A percentile compares a stretch with the other conserved stretches of the same genome.
Evolutionary conservation across 2,329 filamentous ascomycete species (phyloP).

Genomic region (Colletotrichum lini): DNA sequence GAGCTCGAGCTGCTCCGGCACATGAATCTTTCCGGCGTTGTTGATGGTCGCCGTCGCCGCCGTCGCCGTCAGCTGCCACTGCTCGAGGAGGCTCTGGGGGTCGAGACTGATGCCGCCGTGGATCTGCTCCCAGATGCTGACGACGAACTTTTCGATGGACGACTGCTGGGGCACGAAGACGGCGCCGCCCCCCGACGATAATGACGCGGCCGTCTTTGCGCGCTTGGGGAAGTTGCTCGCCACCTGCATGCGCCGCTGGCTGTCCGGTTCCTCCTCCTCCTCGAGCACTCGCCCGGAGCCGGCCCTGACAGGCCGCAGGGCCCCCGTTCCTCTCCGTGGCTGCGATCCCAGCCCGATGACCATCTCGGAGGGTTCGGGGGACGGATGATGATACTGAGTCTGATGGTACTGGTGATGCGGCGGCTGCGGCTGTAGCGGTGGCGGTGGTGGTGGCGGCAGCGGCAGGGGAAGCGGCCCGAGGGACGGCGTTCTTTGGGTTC

Average conservation of each 20-base stretch:
- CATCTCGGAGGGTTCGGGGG: too few species aligned
- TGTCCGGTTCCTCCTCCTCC: constrained; percentile 31
- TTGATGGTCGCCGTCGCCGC: constrained; percentile 43
- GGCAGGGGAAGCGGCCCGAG: neutral
- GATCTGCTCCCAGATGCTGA: constrained; percentile 53
- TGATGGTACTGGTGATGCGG: too few species aligned
- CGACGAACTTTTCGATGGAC: constrained; percentile 50
- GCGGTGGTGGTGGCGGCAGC: too few species aligned
- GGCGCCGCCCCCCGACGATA: constrained; percentile 5
- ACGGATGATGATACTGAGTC: too few species aligned
- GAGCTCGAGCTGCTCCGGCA: constrained; percentile 37
- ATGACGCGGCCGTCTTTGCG: constrained; percentile 29
- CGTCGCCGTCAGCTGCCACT: constrained; percentile 45
- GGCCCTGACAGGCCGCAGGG: constrained; percentile 27
- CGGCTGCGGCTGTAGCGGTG: too few species aligned
- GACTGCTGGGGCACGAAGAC: constrained; percentile 40
- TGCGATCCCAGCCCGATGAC: neutral
- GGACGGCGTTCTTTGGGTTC: constrained; percentile 11
- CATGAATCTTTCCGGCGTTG: constrained; percentile 39
- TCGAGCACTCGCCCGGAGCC: constrained; percentile 18
- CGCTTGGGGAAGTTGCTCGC: constrained; percentile 44
- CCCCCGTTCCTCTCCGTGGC: constrained; percentile 32
- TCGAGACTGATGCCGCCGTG: constrained; percentile 49
- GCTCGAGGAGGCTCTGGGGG: constrained; percentile 48
- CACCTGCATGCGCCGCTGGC: constrained; percentile 43